Percentiles rank a stretch among this genome's conserved stretches.
phyloP scores from a whole-genome alignment of 345 rosid genomes.

The Camelina neglecta region DNA sequence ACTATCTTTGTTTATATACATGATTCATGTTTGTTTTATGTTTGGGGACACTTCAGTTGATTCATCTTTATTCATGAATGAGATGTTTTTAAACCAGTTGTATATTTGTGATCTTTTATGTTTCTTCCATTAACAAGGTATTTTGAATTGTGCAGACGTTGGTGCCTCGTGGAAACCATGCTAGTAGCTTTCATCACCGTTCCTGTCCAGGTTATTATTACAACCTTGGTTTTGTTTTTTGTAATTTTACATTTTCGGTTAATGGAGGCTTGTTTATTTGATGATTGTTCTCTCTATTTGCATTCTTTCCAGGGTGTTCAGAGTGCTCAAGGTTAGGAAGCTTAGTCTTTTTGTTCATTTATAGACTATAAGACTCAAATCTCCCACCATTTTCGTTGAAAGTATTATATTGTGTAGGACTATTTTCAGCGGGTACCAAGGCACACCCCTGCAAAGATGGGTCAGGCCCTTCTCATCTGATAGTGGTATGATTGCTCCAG shows the following conservation, averaged over 20 bases:
- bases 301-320: slow-evolving; percentile 55
- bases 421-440: slow-evolving; percentile 42
- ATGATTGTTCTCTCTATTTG: slow-evolving; percentile 14
- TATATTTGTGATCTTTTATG: slow-evolving; percentile 20
- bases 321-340: slow-evolving; percentile 42
- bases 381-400: neutral
- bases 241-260: neutral
- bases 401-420: slow-evolving; percentile 27
- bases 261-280: neutral
- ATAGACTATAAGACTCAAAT: neutral
- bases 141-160: slow-evolving; percentile 49
- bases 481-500: slow-evolving; percentile 54
- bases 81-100: neutral
- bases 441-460: slow-evolving; percentile 51
- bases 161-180: slow-evolving; percentile 51
- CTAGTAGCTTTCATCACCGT: slow-evolving; percentile 54
- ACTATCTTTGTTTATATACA: neutral
- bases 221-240: neutral
- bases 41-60: neutral
- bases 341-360: slow-evolving; percentile 27
- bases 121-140: slow-evolving; percentile 8
- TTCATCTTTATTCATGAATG: neutral
- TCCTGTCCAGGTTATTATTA: slow-evolving; percentile 54
- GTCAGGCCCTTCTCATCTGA: slow-evolving; percentile 70
- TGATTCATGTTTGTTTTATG: neutral